These are phyloP conservation scores for Zygosaccharomyces gambellarensis DNA, from an alignment of 805 yeast genomes.

Conservation along the genomic window DNA sequence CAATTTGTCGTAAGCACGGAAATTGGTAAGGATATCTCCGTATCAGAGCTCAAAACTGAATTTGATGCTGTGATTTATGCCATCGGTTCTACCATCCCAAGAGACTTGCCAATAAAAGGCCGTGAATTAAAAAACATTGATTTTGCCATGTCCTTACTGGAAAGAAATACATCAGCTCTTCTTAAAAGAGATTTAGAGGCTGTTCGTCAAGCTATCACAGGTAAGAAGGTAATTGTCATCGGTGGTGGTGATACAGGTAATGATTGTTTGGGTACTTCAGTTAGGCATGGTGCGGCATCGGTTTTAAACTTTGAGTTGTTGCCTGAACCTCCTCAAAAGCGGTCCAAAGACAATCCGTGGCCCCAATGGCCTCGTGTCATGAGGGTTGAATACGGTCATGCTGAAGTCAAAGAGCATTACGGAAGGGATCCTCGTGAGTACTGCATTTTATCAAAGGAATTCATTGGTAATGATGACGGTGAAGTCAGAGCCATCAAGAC, in stretches of 20 bases:
- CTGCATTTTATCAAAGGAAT: conserved; percentile 91
- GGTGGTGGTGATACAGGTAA: conserved; percentile 99
- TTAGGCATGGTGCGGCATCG: conserved; percentile 94
- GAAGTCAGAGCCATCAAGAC: conserved; percentile 94
- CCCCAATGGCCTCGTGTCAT: conserved; percentile 99
- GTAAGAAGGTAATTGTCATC: conserved; percentile 89
- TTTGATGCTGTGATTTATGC: conserved; percentile 87
- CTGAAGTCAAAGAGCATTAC: conserved; percentile 89
- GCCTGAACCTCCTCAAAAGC: conserved; percentile 82
- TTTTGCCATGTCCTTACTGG: conserved; percentile 90
- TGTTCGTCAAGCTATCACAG: conserved; percentile 64
- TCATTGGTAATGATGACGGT: conserved; percentile 91
- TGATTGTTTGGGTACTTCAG: conserved; percentile 96
- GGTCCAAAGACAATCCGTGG: conserved; percentile 98
- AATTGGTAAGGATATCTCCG: conserved; percentile 76
- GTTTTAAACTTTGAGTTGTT: conserved; percentile 90
- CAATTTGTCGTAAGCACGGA: conserved; percentile 70
- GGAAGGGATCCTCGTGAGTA: conserved; percentile 98
- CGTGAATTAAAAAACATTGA: conserved; percentile 85
- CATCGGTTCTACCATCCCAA: conserved; percentile 93
- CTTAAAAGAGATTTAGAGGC: conserved; percentile 75
- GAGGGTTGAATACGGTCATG: conserved; percentile 96
- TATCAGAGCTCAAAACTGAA: conserved; percentile 57
- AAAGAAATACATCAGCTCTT: conserved; percentile 84
- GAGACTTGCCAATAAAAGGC: conserved; percentile 92